Base-by-base conservation (phyloP, 768 basidiomycete genomes). In the Boletus coccyginus region DNA sequence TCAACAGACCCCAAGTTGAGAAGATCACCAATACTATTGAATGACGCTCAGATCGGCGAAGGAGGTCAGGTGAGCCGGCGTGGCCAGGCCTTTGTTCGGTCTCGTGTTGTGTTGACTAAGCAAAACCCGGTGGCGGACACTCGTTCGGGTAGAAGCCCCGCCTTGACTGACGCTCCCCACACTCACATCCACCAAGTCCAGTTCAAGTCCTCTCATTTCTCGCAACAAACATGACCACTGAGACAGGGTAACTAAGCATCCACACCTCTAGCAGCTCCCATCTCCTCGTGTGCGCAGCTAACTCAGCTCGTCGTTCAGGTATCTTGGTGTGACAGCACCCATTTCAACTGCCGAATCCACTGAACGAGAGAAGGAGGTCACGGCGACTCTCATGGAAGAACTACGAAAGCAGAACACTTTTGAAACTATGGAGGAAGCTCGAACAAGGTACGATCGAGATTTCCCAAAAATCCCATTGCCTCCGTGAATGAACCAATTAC, bases 361-460 rank as follows among this genome's bases (percentile, higher is more conserved):
- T 48, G 80, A 84, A 57, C 80, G 86, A 64, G 92, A 94, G 74
- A 88, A 86, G 70, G 88, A 90, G 71, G 89, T 94, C 19, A 93
- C 91, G 0, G 66, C 78, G 17, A 88, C 90, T 7, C 77, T 99
- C 50, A 92, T 98, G 89, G 87, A 92, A 55, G 96, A 99, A 72
- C 81, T 99, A 33, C 81, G 85, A 66, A 77, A 82, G 46, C 88
- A 96, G 66, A 88, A 90, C 55, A 88, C 88, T 3, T 96, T 97
- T 72, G 96, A 98, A 75, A 85, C 80, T 45, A 90, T 93, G 58
- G 88, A 92, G 52, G 94, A 98, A 72, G 80, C 91, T 29, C 83
- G 88, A 72, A 87, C 83, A 59, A 87, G 96, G 96, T 97, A 67
- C 62, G 71, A 71, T 64, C 57, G 36, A 49, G 46, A 57, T 53